Base-by-base conservation (phyloP, 2,329 filamentous ascomycete species). In the Monilinia aucupariae region DNA sequence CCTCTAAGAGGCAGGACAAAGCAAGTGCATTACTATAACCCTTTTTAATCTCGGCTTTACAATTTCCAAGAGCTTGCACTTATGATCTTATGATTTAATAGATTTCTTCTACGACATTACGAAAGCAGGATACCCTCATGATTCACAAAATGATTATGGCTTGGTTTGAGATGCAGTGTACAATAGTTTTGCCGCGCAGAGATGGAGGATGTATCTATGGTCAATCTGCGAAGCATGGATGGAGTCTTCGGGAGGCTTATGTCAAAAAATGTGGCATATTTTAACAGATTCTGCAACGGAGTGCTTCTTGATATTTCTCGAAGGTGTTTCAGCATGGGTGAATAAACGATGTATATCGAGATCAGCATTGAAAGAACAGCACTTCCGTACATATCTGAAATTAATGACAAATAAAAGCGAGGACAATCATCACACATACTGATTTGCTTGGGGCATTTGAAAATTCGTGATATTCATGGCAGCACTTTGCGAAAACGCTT, bases 401-500 rank as follows among this genome's bases (percentile, higher is more conserved):
- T 37, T 47, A 20, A 58, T 10, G 1, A 47, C 17, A 37, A 8
- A 58, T 37, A 58, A 13, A 47, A 34, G 7, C 13, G 6, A 52
- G 30, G 13, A 58, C 12, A 2, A 20, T 47, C 25, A n/a, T 58
- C 43, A 58, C 17, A 45, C 25, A 13, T 12, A 25, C 17, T 39
- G 1, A 22, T 47, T 37, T 62, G 17, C 20, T 32, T 58, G 1
- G 34, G 13, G 64, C 53, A 61, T 61, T 63, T 64, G 64, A 30
- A 59, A 64, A 61, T 64, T 49, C 67, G 68, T 65, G 49, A 68
- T 73, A 69, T 70, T 69, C 68, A 70, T 70, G 71, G 69, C 58
- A 71, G 70, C 68, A 69, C 61, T 59, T 62, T 52, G 48, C 68
- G 70, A 69, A 65, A 70, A 70, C 71, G 68, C 67, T 69, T 76